Percentiles rank a stretch among this genome's conserved stretches.
These are phyloP conservation scores for Colletotrichum costaricense DNA, from an alignment of 2,329 filamentous ascomycete species.

Conservation along the genomic window DNA sequence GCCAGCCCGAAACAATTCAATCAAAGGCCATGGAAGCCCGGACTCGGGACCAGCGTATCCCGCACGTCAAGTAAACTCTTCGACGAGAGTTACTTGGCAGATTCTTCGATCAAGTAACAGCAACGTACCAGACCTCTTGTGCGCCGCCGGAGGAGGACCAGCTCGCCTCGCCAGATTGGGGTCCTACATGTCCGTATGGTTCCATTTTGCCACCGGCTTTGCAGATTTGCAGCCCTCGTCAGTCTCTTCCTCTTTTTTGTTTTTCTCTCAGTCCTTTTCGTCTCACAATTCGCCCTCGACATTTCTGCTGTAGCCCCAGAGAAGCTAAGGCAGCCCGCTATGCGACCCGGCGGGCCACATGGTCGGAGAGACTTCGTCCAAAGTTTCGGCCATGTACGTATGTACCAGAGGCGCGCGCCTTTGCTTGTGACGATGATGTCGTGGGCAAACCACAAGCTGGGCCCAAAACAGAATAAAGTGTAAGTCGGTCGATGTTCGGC, in stretches of 20 bases:
- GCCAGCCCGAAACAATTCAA: slow-evolving; percentile 9
- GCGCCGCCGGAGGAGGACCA: slow-evolving; percentile 2
- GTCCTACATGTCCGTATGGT: slow-evolving; percentile 45
- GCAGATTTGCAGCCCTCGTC: slow-evolving; percentile 41
- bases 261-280: neutral
- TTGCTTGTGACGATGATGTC: slow-evolving; percentile 35
- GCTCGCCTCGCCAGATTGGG: slow-evolving; percentile 47
- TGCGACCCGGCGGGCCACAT: slow-evolving; percentile 34
- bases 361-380: slow-evolving; percentile 28
- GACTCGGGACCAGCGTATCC: neutral
- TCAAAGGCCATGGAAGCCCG: slow-evolving; percentile 11
- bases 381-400: slow-evolving; percentile 31
- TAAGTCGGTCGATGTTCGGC: slow-evolving; percentile 13
- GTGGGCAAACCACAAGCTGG: slow-evolving; percentile 15
- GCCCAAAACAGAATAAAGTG: slow-evolving; percentile 20
- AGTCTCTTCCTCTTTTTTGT: slow-evolving; percentile 15
- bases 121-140: neutral
- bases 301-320: slow-evolving; percentile 22
- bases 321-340: slow-evolving; percentile 31
- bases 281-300: slow-evolving; percentile 36
- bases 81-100: slow-evolving; percentile 3
- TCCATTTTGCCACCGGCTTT: slow-evolving; percentile 58
- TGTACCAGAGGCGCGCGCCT: slow-evolving; percentile 34
- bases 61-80: neutral
- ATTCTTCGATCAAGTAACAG: neutral